Base-by-base conservation (phyloP, 1,139 yeast species). In the Wickerhamomyces sp. region DNA sequence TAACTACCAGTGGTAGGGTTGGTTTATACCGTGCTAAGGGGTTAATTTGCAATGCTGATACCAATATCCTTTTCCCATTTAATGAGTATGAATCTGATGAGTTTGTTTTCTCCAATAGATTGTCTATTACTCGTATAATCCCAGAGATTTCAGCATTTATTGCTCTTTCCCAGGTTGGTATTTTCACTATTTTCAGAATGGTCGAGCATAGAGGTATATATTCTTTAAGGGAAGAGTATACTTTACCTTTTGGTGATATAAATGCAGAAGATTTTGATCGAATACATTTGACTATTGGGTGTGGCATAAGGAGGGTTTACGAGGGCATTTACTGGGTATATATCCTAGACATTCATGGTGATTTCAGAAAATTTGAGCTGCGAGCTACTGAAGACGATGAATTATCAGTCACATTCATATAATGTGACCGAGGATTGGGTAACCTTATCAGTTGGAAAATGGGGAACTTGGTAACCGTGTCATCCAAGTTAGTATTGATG, bases 191-290 rank as follows among this genome's bases (percentile, higher is more conserved):
- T 0, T 70, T 80, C 60, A 58, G 90, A 30, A 54, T 82, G 31
- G 78, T 84, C 21, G 65, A 68, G 36, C 70, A 70, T 52, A 58
- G 80, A 22, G 87, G 87, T 0, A 55, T 81, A 0, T 70, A 63
- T 47, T 76, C 78, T 3, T 65, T 81, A 69, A 61, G 89, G 32
- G 85, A 79, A 48, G 90, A 82, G 51, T 71, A 31, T 29, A 33
- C 31, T 15, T 17, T 22, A n/a, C 29, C 35, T 9, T 5, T 4
- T 12, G 5, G 18, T 14, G 18, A 7, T 10, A 15, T n/a, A n/a
- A 12, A 14, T 18, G 26, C 14, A 10, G 27, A 17, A 24, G 12
- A 9, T 19, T 6, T 6, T 15, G 17, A 17, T 7, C 17, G 17
- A 2, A 7, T 32, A 5, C 4, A 18, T 10, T 7, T 25, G 3